These are phyloP conservation scores for Magnusiomyces suaveolens DNA, from an alignment of 1,139 yeast species.

Conservation along the genomic window DNA sequence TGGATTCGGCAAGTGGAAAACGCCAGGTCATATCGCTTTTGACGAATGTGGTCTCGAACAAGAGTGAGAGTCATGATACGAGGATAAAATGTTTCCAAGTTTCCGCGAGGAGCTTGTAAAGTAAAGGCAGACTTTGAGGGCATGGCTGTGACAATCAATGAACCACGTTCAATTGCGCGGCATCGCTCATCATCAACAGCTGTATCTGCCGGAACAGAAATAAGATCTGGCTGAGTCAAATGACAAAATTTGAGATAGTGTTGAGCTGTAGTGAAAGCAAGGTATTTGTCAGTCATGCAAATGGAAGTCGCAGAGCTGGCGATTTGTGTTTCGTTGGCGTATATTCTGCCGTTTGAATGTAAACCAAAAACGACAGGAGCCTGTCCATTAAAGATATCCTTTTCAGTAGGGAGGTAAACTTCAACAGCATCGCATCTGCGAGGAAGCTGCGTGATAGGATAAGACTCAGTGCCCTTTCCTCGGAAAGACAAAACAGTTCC, in stretches of 20 bases:
- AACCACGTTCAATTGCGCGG: conserved; percentile 85
- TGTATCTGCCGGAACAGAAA: conserved; percentile 30
- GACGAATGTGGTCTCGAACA: conserved; percentile 59
- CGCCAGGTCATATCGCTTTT: conserved; percentile 54
- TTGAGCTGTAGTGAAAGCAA: conserved; percentile 82
- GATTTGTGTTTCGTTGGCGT: conserved; percentile 52
- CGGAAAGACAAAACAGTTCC: conserved; percentile 44
- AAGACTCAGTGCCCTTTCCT: conserved; percentile 29
- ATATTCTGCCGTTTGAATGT: conserved; percentile 58
- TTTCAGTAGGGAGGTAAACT: conserved; percentile 19
- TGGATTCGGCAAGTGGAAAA: conserved; percentile 80
- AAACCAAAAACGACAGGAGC: conserved; percentile 53
- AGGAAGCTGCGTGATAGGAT: conserved; percentile 44
- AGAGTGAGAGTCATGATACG: conserved; percentile 83
- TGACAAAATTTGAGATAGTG: conserved; percentile 78
- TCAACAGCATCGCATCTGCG: conserved; percentile 56
- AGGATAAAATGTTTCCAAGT: conserved; percentile 87
- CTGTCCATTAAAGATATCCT: conserved; percentile 23
- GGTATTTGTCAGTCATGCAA: conserved; percentile 58
- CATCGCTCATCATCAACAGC: conserved; percentile 62
- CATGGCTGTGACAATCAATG: conserved; percentile 64
- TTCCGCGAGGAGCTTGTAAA: conserved; percentile 93
- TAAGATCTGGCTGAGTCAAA: conserved; percentile 36
- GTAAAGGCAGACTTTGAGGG: conserved; percentile 80
- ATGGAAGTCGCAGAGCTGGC: conserved; percentile 77